A percentile compares a stretch with the other conserved stretches of the same genome.
Conservation (phyloP, 495 filamentous ascomycete genomes). For the Annulohypoxylon nitens region DNA sequence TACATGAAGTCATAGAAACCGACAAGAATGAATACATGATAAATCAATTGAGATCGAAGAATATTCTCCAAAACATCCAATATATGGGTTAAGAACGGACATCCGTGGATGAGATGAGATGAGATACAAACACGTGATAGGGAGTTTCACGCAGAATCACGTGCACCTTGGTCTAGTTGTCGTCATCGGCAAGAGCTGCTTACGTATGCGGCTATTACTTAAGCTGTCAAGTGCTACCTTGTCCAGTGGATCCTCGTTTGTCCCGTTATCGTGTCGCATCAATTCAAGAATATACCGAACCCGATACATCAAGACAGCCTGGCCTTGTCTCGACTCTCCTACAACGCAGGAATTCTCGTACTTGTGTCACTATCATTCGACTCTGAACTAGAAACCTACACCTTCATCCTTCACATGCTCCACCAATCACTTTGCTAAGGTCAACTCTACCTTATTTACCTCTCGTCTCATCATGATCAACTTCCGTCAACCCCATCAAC, state of each 20-base stretch:
- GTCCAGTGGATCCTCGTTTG: too few species aligned
- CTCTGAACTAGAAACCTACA: neutral
- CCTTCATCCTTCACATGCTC: neutral
- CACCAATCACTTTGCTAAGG: too few species aligned
- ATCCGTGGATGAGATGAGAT: neutral
- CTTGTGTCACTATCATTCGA: neutral
- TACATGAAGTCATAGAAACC: too few species aligned
- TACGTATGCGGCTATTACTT: conserved; percentile 10
- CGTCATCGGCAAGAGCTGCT: conserved; percentile 4
- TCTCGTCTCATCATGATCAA: conserved; percentile 22
- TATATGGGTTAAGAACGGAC: neutral
- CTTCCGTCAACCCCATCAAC: neutral
- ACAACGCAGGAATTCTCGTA: neutral
- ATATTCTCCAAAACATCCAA: too few species aligned
- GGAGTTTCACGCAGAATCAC: neutral
- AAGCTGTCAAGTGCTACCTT: too few species aligned
- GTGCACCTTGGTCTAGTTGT: neutral
- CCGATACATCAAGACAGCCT: conserved; percentile 16
- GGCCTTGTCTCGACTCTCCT: conserved; percentile 4
- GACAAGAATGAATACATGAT: too few species aligned
- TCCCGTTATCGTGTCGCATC: conserved; percentile 1
- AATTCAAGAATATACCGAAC: conserved; percentile 10
- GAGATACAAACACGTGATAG: neutral
- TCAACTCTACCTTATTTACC: neutral
- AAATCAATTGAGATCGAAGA: too few species aligned